Base-by-base conservation (phyloP, 2,329 filamentous ascomycete genomes). In the Calonectria ilicicola region DNA sequence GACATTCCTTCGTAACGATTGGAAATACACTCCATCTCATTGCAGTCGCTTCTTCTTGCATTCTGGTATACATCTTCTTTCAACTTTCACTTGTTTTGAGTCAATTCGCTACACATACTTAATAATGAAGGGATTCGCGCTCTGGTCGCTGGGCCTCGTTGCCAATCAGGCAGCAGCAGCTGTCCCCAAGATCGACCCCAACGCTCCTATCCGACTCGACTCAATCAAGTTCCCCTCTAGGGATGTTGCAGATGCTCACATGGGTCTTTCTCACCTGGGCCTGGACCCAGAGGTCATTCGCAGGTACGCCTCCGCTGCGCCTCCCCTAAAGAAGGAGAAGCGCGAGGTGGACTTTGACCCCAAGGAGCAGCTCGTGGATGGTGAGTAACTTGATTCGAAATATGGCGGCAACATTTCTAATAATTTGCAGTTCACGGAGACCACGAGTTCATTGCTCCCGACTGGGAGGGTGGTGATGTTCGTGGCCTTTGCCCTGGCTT, bases 401-500 rank as follows among this genome's bases (percentile, higher is more conserved):
- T 5, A 44, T n/a, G 17, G 29, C 4, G 14, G 15, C 1, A 40
- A 3, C 6, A 3, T 12, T 38, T 40, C 53, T 60, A 60, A 60
- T 15, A 40, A 12, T 8, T 19, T 60, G 1, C 14, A 60, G 53
- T 60, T 4, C 53, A 60, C 35, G 53, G 53, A 19, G 53, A 60
- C 35, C 53, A 60, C 53, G 53, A 60, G 32, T 60, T 60, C 35
- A 60, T 60, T 23, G 53, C 53, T 10, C 53, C 53, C 14, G 53
- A 60, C 15, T 60, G 62, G 56, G 75, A 77, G 0, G 71, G 58
- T 38, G 75, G 75, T 9, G 75, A 77, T 2, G 32, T 77, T 38
- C 71, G 75, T 21, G 75, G 75, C 26, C 75, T 77, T 40, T 77
- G 75, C 66, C 75, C 75, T 12, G 75, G 75, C 6, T 17, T 77